Evolutionary conservation across 2,329 filamentous ascomycete genomes (phyloP).

Genomic region (Fusarium abutilonis): DNA sequence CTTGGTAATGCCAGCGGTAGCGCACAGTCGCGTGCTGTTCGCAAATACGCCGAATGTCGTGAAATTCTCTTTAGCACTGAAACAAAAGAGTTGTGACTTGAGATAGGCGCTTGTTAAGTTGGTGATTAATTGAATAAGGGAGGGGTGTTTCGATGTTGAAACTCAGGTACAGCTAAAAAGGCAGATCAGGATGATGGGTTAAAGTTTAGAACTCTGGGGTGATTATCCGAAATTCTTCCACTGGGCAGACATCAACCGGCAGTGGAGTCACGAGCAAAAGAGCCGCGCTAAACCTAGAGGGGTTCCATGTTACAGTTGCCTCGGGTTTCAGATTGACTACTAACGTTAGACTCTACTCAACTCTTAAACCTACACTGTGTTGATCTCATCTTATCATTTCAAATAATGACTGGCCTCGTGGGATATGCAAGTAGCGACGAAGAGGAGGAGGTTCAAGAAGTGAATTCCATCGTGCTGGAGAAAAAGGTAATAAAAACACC

Average conservation of each 20-base stretch:
- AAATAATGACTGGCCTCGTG: conserved; percentile 58
- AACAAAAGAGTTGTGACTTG: conserved; percentile 3
- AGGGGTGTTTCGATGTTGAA: conserved; percentile 24
- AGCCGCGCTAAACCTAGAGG: conserved; percentile 36
- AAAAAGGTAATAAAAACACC: conserved; percentile 25
- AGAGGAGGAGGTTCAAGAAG: conserved; percentile 51
- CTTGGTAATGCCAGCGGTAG: conserved; percentile 37
- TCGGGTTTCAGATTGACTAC: conserved; percentile 21
- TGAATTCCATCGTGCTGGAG: conserved; percentile 7
- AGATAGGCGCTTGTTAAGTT: neutral
- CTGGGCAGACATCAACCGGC: neutral
- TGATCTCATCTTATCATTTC: conserved; percentile 12
- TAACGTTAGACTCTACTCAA: neutral
- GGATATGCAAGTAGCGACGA: conserved; percentile 64
- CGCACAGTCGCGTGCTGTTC: conserved; percentile 25
- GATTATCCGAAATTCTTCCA: conserved; percentile 24
- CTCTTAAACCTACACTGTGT: conserved; percentile 8
- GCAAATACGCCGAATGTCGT: conserved; percentile 10
- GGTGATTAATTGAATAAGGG: conserved; percentile 15
- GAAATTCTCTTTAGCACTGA: neutral
- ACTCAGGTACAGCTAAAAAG: conserved; percentile 22
- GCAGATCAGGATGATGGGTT: conserved; percentile 20
- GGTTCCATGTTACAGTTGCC: conserved; percentile 22
- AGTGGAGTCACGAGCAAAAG: neutral
- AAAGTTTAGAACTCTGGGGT: conserved; percentile 14